Evolutionary conservation across 2,329 filamentous ascomycete genomes (phyloP).

Genomic region (Dactylellina drechsleri): DNA sequence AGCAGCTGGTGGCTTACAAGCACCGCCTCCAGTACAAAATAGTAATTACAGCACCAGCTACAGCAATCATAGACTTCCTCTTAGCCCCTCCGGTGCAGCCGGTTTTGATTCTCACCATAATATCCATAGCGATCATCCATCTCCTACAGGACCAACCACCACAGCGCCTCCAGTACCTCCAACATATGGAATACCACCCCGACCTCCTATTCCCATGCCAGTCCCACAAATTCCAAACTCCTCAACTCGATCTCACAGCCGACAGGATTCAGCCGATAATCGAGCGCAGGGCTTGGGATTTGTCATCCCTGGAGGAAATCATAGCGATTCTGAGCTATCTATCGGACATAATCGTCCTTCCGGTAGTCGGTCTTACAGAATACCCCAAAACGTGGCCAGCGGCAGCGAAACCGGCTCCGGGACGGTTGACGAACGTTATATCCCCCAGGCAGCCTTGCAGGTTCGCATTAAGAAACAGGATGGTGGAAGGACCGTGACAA

Average conservation of each 20-base stretch:
- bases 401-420: slow-evolving; percentile 41
- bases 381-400: slow-evolving; percentile 44
- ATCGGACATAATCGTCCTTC: slow-evolving; percentile 44
- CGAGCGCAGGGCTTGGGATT: slow-evolving; percentile 32
- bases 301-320: slow-evolving; percentile 26
- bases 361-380: slow-evolving; percentile 45
- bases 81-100: slow-evolving; percentile 16
- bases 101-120: slow-evolving; percentile 40
- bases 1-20: slow-evolving; percentile 34
- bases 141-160: slow-evolving; percentile 7
- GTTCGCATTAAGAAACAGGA: slow-evolving; percentile 54
- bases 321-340: slow-evolving; percentile 46
- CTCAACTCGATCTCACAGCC: slow-evolving; percentile 38
- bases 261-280: slow-evolving; percentile 31
- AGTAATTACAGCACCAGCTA: slow-evolving; percentile 17
- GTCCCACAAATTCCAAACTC: slow-evolving; percentile 16
- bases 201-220: slow-evolving; percentile 33
- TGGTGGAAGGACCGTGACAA: slow-evolving; percentile 49
- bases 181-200: slow-evolving; percentile 29
- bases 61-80: slow-evolving; percentile 45
- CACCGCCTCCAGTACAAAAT: slow-evolving; percentile 44
- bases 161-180: slow-evolving; percentile 16
- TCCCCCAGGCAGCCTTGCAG: slow-evolving; percentile 44
- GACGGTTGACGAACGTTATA: slow-evolving; percentile 23
- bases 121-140: slow-evolving; percentile 42